Evolutionary conservation across 768 basidiomycete genomes (phyloP), one percentile per base, ranked within the genome.

Genomic region (Hygrocybe punicea): DNA sequence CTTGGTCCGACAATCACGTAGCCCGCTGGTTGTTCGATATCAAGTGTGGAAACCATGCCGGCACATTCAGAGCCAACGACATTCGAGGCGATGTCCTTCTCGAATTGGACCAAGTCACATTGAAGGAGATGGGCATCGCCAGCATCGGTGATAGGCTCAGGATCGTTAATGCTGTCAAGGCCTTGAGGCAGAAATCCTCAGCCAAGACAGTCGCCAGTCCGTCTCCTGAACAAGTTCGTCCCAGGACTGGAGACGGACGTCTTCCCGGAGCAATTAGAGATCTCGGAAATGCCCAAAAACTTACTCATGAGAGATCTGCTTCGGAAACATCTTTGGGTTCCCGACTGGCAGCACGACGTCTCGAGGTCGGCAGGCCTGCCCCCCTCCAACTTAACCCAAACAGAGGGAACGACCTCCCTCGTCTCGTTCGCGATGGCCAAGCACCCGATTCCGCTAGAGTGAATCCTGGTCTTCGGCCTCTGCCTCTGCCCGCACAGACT

Each of bases 61-160:
- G 77, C 7, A 76, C 80, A 0, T 99, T 99, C 76, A 82, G 78
- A 48, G 78, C 81, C 4, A 90, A 96, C 73, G 96, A 99, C 67
- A 96, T 99, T 64, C 76, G 92, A 51, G 94, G 96, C 5, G 89
- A 92, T 67, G 86, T 99, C 19, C 74, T 99, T 16, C 79, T 98
- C 50, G 97, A 99, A 60, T 76, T 98, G 45, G 96, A 98, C 66
- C 91, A 94, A 70, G 71, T 76, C 6, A 87, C 85, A 2, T 74
- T 99, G 50, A 91, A 87, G 68, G 97, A 99, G 72, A 91, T 98
- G 84, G 89, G 89, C 13, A 82, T 99, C 25, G 64, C 78, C 33
- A 92, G 88, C 71, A 87, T 99, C 40, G 97, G 97, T 10, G 97
- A 99, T 71, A 78, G 95, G 49, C 83, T 98, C 7, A 82, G 92